Base-by-base conservation (phyloP, 2,329 filamentous ascomycete genomes). In the Pseudocercospora cruenta region DNA sequence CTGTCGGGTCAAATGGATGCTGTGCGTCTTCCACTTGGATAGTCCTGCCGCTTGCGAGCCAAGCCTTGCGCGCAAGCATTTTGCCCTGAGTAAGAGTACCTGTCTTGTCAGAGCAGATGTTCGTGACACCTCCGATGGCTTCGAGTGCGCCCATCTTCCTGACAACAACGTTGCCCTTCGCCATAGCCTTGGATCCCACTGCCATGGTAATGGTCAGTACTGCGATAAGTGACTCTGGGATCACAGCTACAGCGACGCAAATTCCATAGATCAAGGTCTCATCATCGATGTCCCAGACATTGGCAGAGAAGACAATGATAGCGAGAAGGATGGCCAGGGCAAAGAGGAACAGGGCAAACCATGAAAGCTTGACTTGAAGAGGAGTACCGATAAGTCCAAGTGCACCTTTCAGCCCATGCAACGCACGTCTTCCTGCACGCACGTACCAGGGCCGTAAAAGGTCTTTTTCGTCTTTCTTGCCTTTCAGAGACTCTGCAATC, bases 341-440 rank as follows among this genome's bases (percentile, higher is more conserved):
- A 73, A 96, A 95, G 1, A 96, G 86, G 6, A 92, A 77, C 51
- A 95, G 88, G 21, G 93, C 92, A 74, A 97, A 90, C 78, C 93
- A 94, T 81, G 91, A 92, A 60, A 96, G 84, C 74, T 92, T 94
- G 70, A 90, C 89, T 80, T 95, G 92, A 49, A 96, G 82, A 0
- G 93, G 93, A 1, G 93, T 96, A 57, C 93, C 92, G 62, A 69
- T 86, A 36, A 81, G 70, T 61, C 80, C 80, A 21, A 82, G 75
- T 39, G 68, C 70, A 53, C 68, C 71, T 59, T 73, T 75, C 65
- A 73, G 87, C 62, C 90, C 83, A 60, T 88, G 88, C 14, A 91
- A 80, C 70, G 91, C 53, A 39, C 65, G 68, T 55, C 68, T 69
- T 19, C 36, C 59, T 19, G 57, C 58, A 9, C 72, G 69, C 5